Percentiles rank a stretch among this genome's conserved stretches.
phyloP scores from a whole-genome alignment of 2,329 filamentous ascomycete species.

The Arthrobotrys sphaeroides region DNA sequence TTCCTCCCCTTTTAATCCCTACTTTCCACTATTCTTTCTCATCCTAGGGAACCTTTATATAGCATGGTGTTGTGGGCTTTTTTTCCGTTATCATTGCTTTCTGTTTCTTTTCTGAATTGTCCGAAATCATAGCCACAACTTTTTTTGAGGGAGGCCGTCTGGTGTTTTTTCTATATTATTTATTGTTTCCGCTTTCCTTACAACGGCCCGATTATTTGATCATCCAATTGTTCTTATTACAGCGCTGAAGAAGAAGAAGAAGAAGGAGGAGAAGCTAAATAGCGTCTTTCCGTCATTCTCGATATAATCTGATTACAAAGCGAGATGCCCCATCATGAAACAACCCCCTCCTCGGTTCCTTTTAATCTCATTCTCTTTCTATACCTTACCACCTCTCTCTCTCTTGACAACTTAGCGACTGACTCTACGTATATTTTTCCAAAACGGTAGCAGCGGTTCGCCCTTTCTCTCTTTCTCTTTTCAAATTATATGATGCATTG shows the following conservation, averaged over 20 bases:
- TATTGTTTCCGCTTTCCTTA: not conserved
- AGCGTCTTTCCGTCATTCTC: slow-evolving; percentile 7
- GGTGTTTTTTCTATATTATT: not conserved
- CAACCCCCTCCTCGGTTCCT: not conserved
- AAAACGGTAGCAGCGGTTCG: not conserved
- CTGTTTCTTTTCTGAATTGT: not conserved
- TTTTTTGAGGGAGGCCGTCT: slow-evolving; percentile 14
- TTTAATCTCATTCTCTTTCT: slow-evolving; percentile 3
- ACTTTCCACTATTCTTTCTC: slow-evolving; percentile 18
- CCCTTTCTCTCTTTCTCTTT: not conserved
- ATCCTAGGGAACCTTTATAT: slow-evolving; percentile 30
- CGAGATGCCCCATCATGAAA: slow-evolving; percentile 43
- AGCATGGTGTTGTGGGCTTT: slow-evolving; percentile 50
- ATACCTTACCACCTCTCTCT: too few relatives aligned
- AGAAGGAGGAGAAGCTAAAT: too few relatives aligned
- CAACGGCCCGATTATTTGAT: too few relatives aligned
- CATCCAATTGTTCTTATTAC: too few relatives aligned
- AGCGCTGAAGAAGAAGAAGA: too few relatives aligned
- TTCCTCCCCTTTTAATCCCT: not conserved
- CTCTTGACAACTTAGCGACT: not conserved
- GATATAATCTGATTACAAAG: slow-evolving; percentile 11
- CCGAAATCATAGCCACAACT: slow-evolving; percentile 27
- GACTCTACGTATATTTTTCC: not conserved
- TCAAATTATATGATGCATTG: too few relatives aligned
- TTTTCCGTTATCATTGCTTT: not conserved